Evolutionary conservation across 345 rosid species (phyloP).

Genomic region (Crucihimalaya himalaica): DNA sequence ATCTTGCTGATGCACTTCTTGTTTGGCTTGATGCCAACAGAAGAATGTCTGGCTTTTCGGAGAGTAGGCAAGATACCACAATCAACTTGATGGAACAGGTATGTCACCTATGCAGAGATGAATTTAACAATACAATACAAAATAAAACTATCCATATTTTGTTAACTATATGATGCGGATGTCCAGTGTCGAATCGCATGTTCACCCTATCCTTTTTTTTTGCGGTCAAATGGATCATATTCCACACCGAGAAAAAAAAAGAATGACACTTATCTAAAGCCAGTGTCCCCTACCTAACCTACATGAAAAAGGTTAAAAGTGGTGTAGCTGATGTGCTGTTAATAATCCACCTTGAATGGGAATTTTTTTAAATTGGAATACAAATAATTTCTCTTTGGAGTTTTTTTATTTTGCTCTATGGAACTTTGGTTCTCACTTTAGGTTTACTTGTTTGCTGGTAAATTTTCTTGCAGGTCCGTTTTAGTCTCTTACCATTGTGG

Average conservation of each 20-base stretch:
- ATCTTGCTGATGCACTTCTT: constrained; percentile 66
- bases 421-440: constrained; percentile 28
- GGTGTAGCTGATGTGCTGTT: not conserved
- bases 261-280: not conserved
- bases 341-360: not conserved
- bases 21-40: constrained; percentile 57
- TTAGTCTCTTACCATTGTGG: constrained; percentile 65
- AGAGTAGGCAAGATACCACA: constrained; percentile 35
- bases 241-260: not conserved
- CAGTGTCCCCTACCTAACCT: not conserved
- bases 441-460: constrained; percentile 1
- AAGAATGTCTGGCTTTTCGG: constrained; percentile 37
- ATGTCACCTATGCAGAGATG: constrained; percentile 13
- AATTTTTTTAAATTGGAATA: not conserved
- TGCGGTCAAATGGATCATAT: constrained; percentile 10
- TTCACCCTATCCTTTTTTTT: not conserved
- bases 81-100: constrained; percentile 63
- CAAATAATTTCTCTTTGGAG: not conserved
- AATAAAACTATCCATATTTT: constrained; percentile 9
- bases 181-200: not conserved
- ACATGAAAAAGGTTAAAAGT: not conserved
- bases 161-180: not conserved
- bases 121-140: no score
- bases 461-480: constrained; percentile 54
- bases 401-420: not conserved